A percentile compares a stretch with the other conserved stretches of the same genome.
These are phyloP conservation scores for Mycosphaerella sp. DNA, from an alignment of 2,329 filamentous ascomycete species.

Conservation along the genomic window DNA sequence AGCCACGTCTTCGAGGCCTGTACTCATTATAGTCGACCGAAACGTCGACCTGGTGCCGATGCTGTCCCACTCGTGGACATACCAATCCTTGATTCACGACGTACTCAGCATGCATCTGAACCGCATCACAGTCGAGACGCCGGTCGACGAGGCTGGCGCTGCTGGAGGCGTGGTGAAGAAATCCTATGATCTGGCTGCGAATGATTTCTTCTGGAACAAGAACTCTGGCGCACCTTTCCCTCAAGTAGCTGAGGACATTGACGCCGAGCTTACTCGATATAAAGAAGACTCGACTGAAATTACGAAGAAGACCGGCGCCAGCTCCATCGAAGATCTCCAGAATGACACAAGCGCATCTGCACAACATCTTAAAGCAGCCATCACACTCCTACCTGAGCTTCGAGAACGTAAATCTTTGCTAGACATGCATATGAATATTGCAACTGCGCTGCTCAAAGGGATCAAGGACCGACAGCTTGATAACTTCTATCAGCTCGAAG, in stretches of 20 bases:
- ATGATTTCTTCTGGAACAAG: conserved; percentile 94
- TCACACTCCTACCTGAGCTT: conserved; percentile 85
- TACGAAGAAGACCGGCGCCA: conserved; percentile 89
- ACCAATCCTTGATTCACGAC: conserved; percentile 78
- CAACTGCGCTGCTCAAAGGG: conserved; percentile 69
- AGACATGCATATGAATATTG: conserved; percentile 99
- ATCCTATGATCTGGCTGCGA: conserved; percentile 80
- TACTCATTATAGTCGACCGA: conserved; percentile 87
- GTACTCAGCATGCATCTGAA: conserved; percentile 78
- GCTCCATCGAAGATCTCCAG: conserved; percentile 85
- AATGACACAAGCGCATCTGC: conserved; percentile 84
- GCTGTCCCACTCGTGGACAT: conserved; percentile 94
- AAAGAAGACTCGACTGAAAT: conserved; percentile 93
- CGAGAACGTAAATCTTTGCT: conserved; percentile 86
- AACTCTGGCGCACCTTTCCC: conserved; percentile 89
- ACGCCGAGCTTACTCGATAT: conserved; percentile 86
- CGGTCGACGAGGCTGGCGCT: conserved; percentile 69
- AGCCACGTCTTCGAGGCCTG: conserved; percentile 67
- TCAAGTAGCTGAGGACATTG: conserved; percentile 93
- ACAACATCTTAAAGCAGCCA: conserved; percentile 91
- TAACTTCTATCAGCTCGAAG: conserved; percentile 92
- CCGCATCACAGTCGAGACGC: conserved; percentile 84
- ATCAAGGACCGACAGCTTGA: conserved; percentile 95
- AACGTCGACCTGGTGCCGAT: conserved; percentile 95
- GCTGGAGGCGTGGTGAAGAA: conserved; percentile 74